phyloP scores from a whole-genome alignment of 148 eudicot species.

The Chenopodium suecicum region DNA sequence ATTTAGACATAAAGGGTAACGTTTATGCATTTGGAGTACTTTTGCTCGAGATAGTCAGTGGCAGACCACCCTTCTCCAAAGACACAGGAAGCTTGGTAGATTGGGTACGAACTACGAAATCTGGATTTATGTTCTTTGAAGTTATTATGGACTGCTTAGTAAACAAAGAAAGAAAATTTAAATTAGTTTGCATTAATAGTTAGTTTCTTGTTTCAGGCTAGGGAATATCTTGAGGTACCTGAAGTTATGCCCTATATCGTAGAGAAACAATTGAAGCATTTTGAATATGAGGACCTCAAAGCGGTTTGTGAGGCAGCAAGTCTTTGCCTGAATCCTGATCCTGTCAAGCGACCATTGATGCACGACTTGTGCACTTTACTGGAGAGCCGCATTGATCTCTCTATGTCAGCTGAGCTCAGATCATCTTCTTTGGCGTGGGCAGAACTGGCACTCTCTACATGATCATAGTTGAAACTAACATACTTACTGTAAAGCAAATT shows the following conservation, averaged over 20 bases:
- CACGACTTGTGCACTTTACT: slow-evolving; percentile 52
- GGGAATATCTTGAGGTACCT: slow-evolving; percentile 63
- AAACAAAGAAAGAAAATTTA: not conserved
- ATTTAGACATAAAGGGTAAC: slow-evolving; percentile 68
- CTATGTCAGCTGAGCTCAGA: slow-evolving; percentile 66
- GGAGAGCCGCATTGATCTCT: slow-evolving; percentile 67
- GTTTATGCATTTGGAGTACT: slow-evolving; percentile 76
- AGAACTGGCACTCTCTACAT: slow-evolving; percentile 69
- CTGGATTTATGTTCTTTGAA: not conserved
- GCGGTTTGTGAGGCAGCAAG: slow-evolving; percentile 62
- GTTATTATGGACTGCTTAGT: not conserved
- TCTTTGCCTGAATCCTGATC: slow-evolving; percentile 50
- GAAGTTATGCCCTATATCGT: slow-evolving; percentile 67
- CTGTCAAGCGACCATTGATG: slow-evolving; percentile 50
- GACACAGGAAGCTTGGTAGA: slow-evolving; percentile 76
- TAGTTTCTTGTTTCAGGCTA: slow-evolving; percentile 51
- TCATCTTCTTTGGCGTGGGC: slow-evolving; percentile 96
- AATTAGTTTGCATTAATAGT: not conserved
- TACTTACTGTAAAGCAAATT: slow-evolving; percentile 37
- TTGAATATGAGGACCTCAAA: slow-evolving; percentile 60
- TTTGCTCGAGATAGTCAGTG: slow-evolving; percentile 81
- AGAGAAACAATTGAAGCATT: slow-evolving; percentile 82
- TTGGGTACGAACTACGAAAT: slow-evolving; percentile 74
- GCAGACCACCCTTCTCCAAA: slow-evolving; percentile 66
- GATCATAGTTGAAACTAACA: slow-evolving; percentile 32